Percentiles rank a stretch among this genome's conserved stretches.
phyloP scores from a whole-genome alignment of 495 filamentous ascomycete genomes.

The Aspergillus heteromorphus region DNA sequence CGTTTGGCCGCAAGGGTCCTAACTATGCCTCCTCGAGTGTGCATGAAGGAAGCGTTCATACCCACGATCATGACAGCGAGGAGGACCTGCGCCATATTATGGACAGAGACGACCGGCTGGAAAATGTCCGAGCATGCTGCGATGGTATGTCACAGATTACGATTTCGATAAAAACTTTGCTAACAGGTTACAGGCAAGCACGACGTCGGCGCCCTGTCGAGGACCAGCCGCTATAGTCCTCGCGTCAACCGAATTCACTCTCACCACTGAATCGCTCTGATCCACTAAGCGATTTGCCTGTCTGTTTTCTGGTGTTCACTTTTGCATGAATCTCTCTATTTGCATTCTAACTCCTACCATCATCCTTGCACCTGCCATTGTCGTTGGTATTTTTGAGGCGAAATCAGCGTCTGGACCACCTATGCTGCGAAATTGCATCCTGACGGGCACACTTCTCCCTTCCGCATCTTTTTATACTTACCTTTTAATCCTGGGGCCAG shows the following conservation, averaged over 20 bases:
- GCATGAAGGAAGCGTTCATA: constrained; percentile 63
- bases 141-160: constrained; percentile 64
- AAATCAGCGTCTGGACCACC: constrained; percentile 2
- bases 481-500: background rate
- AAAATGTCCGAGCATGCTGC: constrained; percentile 95
- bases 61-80: constrained; percentile 67
- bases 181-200: constrained; percentile 52
- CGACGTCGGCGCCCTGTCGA: constrained; percentile 45
- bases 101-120: constrained; percentile 67
- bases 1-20: constrained; percentile 36
- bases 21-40: constrained; percentile 44
- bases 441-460: background rate
- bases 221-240: constrained; percentile 42
- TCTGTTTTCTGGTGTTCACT: background rate
- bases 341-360: constrained; percentile 6
- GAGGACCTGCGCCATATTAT: constrained; percentile 75
- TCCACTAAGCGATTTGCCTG: background rate
- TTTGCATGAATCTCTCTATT: constrained; percentile 3
- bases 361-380: background rate
- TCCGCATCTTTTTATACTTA: background rate
- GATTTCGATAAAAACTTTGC: constrained; percentile 19
- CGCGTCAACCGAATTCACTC: constrained; percentile 35
- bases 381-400: background rate
- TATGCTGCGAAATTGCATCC: constrained; percentile 4
- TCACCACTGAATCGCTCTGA: constrained; percentile 27